These are phyloP conservation scores for Bipolaris cookei DNA, from an alignment of 2,329 filamentous ascomycete species.

Conservation along the genomic window DNA sequence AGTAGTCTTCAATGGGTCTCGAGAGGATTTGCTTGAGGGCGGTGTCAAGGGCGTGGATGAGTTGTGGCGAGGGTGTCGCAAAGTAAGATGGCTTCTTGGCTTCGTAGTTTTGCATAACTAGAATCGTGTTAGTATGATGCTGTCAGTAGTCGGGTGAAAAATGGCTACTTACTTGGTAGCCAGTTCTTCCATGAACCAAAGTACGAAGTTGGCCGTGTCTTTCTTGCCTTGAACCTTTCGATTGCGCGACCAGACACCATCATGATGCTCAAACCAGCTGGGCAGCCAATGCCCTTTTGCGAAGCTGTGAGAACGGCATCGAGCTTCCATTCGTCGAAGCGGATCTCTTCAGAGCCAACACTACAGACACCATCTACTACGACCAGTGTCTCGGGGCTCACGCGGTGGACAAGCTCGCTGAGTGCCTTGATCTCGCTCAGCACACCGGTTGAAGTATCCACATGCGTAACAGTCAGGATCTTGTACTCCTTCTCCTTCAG, in stretches of 20 bases:
- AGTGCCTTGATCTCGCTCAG: conserved; percentile 87
- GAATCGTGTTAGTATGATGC: conserved; percentile 23
- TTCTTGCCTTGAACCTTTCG: conserved; percentile 77
- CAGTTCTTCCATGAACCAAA: conserved; percentile 98
- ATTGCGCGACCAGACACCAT: conserved; percentile 93
- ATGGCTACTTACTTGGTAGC: conserved; percentile 71
- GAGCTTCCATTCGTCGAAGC: conserved; percentile 92
- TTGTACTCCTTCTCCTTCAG: conserved; percentile 93
- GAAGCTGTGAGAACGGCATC: conserved; percentile 93
- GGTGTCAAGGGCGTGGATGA: conserved; percentile 91
- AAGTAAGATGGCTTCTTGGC: conserved; percentile 98
- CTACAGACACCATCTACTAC: conserved; percentile 97
- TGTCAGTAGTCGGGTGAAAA: not conserved
- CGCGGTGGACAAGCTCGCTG: conserved; percentile 79
- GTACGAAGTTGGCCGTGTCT: conserved; percentile 83
- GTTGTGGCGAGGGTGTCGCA: conserved; percentile 91
- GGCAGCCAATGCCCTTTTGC: conserved; percentile 96
- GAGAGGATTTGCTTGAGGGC: conserved; percentile 83
- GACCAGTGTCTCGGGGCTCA: conserved; percentile 89
- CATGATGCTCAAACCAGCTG: conserved; percentile 90
- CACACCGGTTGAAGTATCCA: conserved; percentile 96
- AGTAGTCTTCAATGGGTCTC: conserved; percentile 80
- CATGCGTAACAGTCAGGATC: conserved; percentile 91
- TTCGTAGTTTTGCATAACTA: conserved; percentile 99
- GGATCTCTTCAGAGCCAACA: conserved; percentile 93